These are phyloP conservation scores for Boletus semigastroideus DNA, from an alignment of 1,284 basidiomycete genomes.

Conservation along the genomic window DNA sequence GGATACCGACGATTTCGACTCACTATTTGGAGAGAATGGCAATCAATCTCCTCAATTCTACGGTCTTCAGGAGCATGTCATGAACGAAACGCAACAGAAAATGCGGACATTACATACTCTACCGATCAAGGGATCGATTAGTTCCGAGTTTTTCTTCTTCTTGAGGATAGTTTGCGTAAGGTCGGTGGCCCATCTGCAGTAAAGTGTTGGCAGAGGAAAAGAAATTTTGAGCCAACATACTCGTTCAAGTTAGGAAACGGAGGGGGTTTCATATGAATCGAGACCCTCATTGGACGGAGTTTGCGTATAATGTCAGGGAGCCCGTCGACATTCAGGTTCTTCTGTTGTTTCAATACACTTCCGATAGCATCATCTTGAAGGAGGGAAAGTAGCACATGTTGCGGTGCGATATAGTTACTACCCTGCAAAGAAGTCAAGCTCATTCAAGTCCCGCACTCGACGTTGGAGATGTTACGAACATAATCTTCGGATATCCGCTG, in stretches of 20 bases:
- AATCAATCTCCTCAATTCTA: background rate
- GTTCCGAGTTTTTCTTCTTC: background rate
- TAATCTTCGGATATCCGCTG: background rate
- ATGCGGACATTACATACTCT: background rate
- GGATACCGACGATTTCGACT: background rate
- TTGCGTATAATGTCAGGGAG: background rate
- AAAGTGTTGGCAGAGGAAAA: background rate
- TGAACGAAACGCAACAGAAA: background rate
- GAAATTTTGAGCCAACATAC: background rate
- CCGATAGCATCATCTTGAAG: background rate
- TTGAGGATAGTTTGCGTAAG: background rate
- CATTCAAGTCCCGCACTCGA: background rate
- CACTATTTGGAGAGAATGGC: background rate
- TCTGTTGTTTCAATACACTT: background rate
- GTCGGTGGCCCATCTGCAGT: background rate
- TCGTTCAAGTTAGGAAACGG: background rate
- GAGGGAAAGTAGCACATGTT: background rate
- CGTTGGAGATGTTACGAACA: background rate
- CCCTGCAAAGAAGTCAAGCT: background rate
- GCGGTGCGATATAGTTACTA: background rate
- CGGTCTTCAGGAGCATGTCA: background rate
- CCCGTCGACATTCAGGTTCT: background rate
- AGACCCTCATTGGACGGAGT: background rate
- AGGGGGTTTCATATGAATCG: background rate
- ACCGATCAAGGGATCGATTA: background rate